Evolutionary conservation across 768 basidiomycete species (phyloP).

Genomic region (Tubosaeta sp.): DNA sequence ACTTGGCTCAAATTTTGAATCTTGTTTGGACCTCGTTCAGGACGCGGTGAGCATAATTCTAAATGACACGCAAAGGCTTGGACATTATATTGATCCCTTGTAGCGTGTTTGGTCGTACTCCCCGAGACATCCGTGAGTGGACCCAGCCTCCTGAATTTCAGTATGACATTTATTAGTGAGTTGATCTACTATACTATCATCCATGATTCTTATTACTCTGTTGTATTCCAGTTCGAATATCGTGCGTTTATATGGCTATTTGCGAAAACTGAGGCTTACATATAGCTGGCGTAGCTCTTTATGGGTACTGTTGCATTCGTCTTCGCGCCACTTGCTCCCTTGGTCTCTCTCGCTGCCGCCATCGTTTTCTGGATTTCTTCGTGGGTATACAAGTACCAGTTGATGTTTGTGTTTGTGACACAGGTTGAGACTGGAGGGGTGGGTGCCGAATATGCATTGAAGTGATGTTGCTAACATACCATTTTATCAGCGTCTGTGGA

Average conservation of each 20-base stretch:
- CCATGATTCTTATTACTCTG: neutral
- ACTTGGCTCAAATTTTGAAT: constrained; percentile 93
- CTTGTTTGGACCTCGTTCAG: constrained; percentile 81
- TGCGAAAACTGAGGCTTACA: constrained; percentile 4
- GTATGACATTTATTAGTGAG: constrained; percentile 80
- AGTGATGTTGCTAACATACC: constrained; percentile 1
- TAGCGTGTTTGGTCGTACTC: constrained; percentile 82
- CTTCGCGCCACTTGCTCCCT: constrained; percentile 91
- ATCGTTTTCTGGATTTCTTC: constrained; percentile 85
- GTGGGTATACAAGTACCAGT: constrained; percentile 92
- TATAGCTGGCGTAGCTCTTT: constrained; percentile 50
- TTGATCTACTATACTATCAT: constrained; percentile 7
- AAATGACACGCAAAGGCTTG: neutral
- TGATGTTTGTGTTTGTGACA: constrained; percentile 91
- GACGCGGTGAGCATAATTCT: constrained; percentile 51
- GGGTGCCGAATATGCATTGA: constrained; percentile 29
- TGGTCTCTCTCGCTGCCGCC: constrained; percentile 79
- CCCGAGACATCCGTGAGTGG: constrained; percentile 86
- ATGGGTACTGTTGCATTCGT: constrained; percentile 92
- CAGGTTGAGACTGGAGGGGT: constrained; percentile 93
- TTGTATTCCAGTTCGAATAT: constrained; percentile 46
- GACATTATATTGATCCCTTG: neutral
- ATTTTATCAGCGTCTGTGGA: constrained; percentile 75
- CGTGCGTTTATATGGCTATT: constrained; percentile 32
- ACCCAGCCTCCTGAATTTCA: constrained; percentile 89